Base-by-base conservation (phyloP, 805 yeast species). In the Brettanomyces naardenensis region DNA sequence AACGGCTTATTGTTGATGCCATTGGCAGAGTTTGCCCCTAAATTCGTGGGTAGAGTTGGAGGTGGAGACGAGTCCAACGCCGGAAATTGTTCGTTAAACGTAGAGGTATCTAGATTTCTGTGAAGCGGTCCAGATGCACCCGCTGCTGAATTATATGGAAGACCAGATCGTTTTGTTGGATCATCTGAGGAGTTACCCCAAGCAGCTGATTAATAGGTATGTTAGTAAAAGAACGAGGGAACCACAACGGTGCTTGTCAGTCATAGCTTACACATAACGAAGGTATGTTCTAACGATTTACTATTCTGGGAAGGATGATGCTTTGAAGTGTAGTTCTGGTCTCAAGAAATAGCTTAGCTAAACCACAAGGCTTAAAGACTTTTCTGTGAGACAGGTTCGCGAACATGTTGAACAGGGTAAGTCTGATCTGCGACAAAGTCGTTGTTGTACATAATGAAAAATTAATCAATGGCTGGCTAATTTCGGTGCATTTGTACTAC, bases 81-180 rank as follows among this genome's bases (percentile, higher is more conserved):
- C 11, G 60, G 61, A 33, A 51, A 54, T 26, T 54, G 53, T 7
- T 52, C 58, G 28, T 41, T 44, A 25, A 38, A 47, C 13, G 33
- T 37, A 15, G 44, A 18, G 17, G 31, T 18, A 4, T 23, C 27
- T 11, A 20, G 26, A 19, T 35, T 23, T 32, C 42, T 41, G 21
- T 35, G 36, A 21, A 45, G 14, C 6, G 32, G 32, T 2, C 37
- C 40, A 2, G 39, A 31, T 3, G 42, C 42, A 17, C 45, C 38
- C 7, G 45, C 41, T 15, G 42, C 46, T 10, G 41, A 38, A 19
- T 37, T 43, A 20, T 42, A 45, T 11, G 47, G 27, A 32, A 43
- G 11, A 26, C 28, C 37, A 30, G 44, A 45, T 36, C 46, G 36
- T 25, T 10, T 45, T 44, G 28, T 42, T 39, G 6, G 42, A 35